A percentile compares a stretch with the other conserved stretches of the same genome.
Conservation (phyloP, 768 basidiomycete species). For the Leccinellum rugosiceps region DNA sequence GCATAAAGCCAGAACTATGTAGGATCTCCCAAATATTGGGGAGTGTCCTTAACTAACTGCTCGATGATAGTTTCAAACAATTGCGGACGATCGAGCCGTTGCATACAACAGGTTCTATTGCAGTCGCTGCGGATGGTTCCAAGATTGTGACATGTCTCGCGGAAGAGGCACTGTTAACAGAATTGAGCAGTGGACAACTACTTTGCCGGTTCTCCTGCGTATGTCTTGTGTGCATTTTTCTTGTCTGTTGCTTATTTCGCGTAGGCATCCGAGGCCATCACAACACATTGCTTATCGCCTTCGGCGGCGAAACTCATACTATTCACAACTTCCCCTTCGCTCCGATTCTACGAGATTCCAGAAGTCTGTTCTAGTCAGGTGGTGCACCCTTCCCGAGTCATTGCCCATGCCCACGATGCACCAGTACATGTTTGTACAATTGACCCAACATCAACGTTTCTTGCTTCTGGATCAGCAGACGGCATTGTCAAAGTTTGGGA, state of each 20-base stretch:
- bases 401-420: conserved; percentile 86
- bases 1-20: conserved; percentile 47
- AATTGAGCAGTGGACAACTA: conserved; percentile 66
- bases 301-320: conserved; percentile 71
- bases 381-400: conserved; percentile 68
- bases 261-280: conserved; percentile 84
- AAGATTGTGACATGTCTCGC: conserved; percentile 84
- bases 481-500: conserved; percentile 98
- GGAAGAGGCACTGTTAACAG: conserved; percentile 81
- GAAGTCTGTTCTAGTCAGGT: conserved; percentile 40
- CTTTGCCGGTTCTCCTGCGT: conserved; percentile 86
- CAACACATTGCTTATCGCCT: conserved; percentile 78
- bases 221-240: conserved; percentile 32
- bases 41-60: conserved; percentile 8
- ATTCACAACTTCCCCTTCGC: conserved; percentile 76
- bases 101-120: conserved; percentile 86
- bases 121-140: conserved; percentile 72
- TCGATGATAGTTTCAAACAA: conserved; percentile 65
- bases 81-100: conserved; percentile 69
- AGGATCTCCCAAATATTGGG: neutral
- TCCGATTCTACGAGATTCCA: conserved; percentile 84
- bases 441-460: conserved; percentile 84
- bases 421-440: conserved; percentile 87
- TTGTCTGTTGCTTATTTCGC: neutral
- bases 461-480: conserved; percentile 95